Percentiles rank a stretch among this genome's conserved stretches.
These are phyloP conservation scores for Quercus bicolor DNA, from an alignment of 306 rosid species.

Conservation along the genomic window DNA sequence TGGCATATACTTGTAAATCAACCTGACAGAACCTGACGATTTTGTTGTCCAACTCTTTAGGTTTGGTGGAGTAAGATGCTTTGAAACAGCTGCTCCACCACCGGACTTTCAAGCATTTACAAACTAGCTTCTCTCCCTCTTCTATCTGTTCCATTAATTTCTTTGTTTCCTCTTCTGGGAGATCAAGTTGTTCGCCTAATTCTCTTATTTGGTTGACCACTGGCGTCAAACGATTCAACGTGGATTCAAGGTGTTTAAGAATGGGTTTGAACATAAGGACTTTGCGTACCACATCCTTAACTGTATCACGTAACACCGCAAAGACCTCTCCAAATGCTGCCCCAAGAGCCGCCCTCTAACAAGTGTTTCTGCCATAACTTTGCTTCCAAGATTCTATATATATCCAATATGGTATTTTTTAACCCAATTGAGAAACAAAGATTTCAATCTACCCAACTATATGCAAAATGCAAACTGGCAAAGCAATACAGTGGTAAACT, in stretches of 20 bases:
- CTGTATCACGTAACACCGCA: slow-evolving; percentile 9
- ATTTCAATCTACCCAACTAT: background rate
- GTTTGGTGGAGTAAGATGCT: slow-evolving; percentile 23
- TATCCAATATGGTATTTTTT: no score
- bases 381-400: no score
- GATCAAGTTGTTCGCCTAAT: slow-evolving; percentile 21
- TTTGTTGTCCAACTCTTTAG: slow-evolving; percentile 19
- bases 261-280: slow-evolving; percentile 22
- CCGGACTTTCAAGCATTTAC: slow-evolving; percentile 20
- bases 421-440: slow-evolving; percentile 17
- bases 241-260: slow-evolving; percentile 17
- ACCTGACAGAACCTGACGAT: slow-evolving; percentile 9
- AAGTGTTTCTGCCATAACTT: no score
- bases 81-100: slow-evolving; percentile 25
- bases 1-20: slow-evolving; percentile 16
- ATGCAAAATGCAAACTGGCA: no score
- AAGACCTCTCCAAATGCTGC: background rate
- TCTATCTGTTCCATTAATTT: slow-evolving; percentile 9
- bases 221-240: slow-evolving; percentile 14
- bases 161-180: slow-evolving; percentile 17
- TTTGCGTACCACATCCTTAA: slow-evolving; percentile 11
- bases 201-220: slow-evolving; percentile 22
- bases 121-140: slow-evolving; percentile 27
- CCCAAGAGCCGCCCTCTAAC: slow-evolving; percentile 9
- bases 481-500: no score